phyloP scores from a whole-genome alignment of 352 stramenopile genomes.

The Peronosclerospora sorghi region DNA sequence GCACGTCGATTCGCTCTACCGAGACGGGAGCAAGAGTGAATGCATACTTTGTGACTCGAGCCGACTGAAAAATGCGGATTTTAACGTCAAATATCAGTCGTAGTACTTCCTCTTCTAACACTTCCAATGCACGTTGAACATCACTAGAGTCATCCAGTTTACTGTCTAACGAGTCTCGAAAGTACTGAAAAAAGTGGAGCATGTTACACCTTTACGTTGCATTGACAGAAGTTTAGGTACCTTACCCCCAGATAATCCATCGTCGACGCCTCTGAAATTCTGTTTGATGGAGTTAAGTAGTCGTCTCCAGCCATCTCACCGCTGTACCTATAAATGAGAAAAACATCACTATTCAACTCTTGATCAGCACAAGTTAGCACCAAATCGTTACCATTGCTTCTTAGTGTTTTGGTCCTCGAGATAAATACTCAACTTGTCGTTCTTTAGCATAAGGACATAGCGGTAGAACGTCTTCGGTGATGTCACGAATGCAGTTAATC shows the following conservation, averaged over 20 bases:
- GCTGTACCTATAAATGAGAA: constrained; percentile 6
- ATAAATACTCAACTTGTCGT: constrained; percentile 10
- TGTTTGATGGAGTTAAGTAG: constrained; percentile 8
- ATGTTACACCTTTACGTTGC: background rate
- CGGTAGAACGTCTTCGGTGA: background rate
- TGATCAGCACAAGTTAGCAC: background rate
- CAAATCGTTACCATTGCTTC: constrained; percentile 8
- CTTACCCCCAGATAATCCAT: constrained; percentile 9
- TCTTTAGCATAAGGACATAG: constrained; percentile 8
- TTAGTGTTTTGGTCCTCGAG: constrained; percentile 11
- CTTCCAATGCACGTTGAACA: constrained; percentile 1
- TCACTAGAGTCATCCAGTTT: constrained; percentile 1
- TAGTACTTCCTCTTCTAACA: background rate
- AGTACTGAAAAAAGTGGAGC: constrained; percentile 5
- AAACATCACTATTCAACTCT: background rate
- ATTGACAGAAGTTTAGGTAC: background rate
- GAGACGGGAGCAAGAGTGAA: constrained; percentile 11
- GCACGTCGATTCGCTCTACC: constrained; percentile 8
- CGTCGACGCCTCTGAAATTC: constrained; percentile 1
- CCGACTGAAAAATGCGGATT: constrained; percentile 4
- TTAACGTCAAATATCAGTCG: constrained; percentile 3
- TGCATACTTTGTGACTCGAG: constrained; percentile 1
- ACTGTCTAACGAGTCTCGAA: constrained; percentile 8
- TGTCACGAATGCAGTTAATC: constrained; percentile 1
- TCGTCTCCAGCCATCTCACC: constrained; percentile 2